Evolutionary conservation across 495 filamentous ascomycete species (phyloP).

Genomic region (Hypoxylon subgilvum): DNA sequence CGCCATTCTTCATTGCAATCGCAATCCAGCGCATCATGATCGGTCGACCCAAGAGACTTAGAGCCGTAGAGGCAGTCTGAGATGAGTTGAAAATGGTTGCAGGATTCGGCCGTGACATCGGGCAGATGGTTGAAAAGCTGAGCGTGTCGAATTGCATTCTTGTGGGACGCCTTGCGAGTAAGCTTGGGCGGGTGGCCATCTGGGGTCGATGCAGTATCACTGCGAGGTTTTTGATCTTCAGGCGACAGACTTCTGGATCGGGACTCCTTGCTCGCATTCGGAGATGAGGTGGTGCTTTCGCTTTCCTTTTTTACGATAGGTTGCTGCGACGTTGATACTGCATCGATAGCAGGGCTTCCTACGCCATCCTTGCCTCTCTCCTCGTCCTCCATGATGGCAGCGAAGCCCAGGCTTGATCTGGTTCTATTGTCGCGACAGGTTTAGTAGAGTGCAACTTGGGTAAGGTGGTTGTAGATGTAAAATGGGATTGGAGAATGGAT

Average conservation of each 20-base stretch:
- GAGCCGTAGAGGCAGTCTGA: slow-evolving; percentile 83
- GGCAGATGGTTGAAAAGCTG: slow-evolving; percentile 71
- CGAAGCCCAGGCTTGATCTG: neutral
- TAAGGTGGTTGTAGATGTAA: neutral
- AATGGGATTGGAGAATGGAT: slow-evolving; percentile 11
- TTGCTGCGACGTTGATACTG: slow-evolving; percentile 39
- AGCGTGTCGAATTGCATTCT: slow-evolving; percentile 64
- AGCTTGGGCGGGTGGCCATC: slow-evolving; percentile 69
- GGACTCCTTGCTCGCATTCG: slow-evolving; percentile 50
- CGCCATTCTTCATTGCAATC: slow-evolving; percentile 96
- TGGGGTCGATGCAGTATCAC: slow-evolving; percentile 50
- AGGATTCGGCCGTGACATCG: slow-evolving; percentile 77
- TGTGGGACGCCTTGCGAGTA: slow-evolving; percentile 75
- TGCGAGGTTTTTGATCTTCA: slow-evolving; percentile 50
- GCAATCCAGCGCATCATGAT: slow-evolving; percentile 89
- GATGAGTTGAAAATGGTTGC: slow-evolving; percentile 78
- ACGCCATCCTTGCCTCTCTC: slow-evolving; percentile 43
- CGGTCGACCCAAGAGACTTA: slow-evolving; percentile 86
- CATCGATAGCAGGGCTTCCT: slow-evolving; percentile 42
- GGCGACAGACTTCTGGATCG: slow-evolving; percentile 50
- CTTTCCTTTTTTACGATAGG: slow-evolving; percentile 46
- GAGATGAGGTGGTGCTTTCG: slow-evolving; percentile 44
- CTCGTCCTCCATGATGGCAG: slow-evolving; percentile 50
- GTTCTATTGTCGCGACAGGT: slow-evolving; percentile 8
- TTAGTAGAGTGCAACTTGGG: neutral